Evolutionary conservation across 768 basidiomycete genomes (phyloP).

Genomic region (Mycena epipterygia): DNA sequence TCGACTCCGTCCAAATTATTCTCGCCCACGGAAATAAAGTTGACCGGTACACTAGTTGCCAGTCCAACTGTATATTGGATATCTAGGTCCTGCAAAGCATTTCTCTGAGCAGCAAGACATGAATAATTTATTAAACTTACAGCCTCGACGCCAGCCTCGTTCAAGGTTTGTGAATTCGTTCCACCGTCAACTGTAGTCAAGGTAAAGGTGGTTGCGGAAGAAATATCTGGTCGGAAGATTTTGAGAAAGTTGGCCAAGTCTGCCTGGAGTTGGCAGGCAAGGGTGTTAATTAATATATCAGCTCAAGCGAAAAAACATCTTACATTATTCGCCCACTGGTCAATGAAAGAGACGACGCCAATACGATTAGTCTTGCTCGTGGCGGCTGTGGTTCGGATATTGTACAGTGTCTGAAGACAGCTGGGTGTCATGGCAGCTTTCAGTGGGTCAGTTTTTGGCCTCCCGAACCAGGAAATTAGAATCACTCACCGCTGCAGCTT

Average conservation of each 20-base stretch:
- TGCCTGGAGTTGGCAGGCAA: background rate
- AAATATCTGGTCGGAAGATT: constrained; percentile 39
- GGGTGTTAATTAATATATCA: background rate
- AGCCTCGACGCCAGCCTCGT: constrained; percentile 43
- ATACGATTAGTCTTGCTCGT: background rate
- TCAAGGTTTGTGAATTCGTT: constrained; percentile 36
- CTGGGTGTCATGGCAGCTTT: background rate
- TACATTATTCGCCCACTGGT: background rate
- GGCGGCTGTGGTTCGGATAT: background rate
- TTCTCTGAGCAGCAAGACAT: background rate
- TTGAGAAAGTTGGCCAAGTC: background rate
- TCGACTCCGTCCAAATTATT: background rate
- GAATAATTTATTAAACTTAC: background rate
- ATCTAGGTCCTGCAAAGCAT: background rate
- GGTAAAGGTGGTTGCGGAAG: constrained; percentile 37
- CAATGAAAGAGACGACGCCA: background rate
- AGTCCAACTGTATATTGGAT: background rate
- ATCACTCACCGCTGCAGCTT: background rate
- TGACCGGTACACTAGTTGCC: background rate
- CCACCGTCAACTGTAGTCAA: constrained; percentile 41
- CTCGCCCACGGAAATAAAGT: background rate
- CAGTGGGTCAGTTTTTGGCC: background rate
- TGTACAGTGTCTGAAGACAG: background rate
- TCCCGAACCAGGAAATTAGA: background rate
- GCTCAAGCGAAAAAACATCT: background rate